Evolutionary conservation across 768 basidiomycete species (phyloP).

Genomic region (Trametes gibbosa): DNA sequence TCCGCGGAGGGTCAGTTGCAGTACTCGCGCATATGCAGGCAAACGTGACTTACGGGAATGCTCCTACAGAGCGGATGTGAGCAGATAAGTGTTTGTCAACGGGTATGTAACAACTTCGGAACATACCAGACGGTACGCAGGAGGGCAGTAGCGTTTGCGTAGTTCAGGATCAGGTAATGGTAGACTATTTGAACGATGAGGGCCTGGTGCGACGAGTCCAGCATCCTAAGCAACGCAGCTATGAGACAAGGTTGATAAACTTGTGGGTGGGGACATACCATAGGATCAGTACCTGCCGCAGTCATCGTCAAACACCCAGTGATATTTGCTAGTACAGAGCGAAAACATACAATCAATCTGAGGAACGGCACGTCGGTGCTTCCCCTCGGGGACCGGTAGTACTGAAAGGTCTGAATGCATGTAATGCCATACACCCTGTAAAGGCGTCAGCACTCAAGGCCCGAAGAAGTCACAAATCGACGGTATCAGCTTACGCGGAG

Average conservation of each 20-base stretch:
- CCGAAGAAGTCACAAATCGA: not conserved
- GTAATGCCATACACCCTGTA: not conserved
- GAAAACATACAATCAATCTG: not conserved
- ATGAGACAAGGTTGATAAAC: too few relatives aligned
- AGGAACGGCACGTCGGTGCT: not conserved
- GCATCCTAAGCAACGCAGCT: not conserved
- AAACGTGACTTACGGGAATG: not conserved
- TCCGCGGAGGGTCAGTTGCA: not conserved
- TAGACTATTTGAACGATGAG: conserved; percentile 13
- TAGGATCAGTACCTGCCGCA: not conserved
- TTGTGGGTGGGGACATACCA: not conserved
- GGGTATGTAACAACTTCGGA: not conserved
- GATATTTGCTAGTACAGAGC: not conserved
- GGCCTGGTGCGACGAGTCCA: conserved; percentile 13
- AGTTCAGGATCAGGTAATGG: conserved; percentile 17
- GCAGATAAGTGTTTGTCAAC: too few relatives aligned
- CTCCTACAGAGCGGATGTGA: not conserved
- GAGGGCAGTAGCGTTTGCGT: conserved; percentile 6
- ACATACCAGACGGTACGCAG: conserved; percentile 7
- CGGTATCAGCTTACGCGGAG: not conserved
- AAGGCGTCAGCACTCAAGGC: too few relatives aligned
- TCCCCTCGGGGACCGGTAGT: not conserved
- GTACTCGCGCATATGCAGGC: not conserved
- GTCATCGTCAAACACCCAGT: not conserved
- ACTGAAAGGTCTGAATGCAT: conserved; percentile 3